A percentile compares a stretch with the other conserved stretches of the same genome.
Conservation (phyloP, 2,329 filamentous ascomycete genomes). For the Colletotrichum brevisporum region DNA sequence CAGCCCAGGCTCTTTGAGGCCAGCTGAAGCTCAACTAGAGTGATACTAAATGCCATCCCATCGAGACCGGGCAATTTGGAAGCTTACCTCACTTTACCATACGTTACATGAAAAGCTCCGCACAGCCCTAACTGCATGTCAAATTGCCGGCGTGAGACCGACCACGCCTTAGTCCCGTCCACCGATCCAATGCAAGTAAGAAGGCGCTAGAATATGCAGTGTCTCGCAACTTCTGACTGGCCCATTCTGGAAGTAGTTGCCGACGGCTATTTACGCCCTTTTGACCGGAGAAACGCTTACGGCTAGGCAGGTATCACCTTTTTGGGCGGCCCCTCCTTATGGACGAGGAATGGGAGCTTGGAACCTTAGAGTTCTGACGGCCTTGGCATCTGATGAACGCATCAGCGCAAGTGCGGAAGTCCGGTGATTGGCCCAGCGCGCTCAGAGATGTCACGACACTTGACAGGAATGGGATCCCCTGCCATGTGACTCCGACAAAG, state of each 20-base stretch:
- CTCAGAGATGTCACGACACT: constrained; percentile 8
- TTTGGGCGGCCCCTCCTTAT: too few relatives aligned
- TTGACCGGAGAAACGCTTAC: constrained; percentile 4
- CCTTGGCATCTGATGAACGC: constrained; percentile 22
- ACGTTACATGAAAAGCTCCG: too few relatives aligned
- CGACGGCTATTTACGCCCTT: constrained; percentile 13
- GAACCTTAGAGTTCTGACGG: not conserved
- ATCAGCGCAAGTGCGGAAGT: constrained; percentile 1
- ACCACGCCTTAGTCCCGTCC: too few relatives aligned
- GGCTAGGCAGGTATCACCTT: constrained; percentile 10
- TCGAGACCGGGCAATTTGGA: not conserved
- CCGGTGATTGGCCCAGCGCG: constrained; percentile 7
- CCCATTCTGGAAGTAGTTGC: constrained; percentile 8
- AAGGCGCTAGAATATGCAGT: constrained; percentile 23
- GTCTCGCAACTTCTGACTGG: constrained; percentile 7
- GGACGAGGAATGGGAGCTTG: not conserved
- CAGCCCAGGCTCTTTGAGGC: constrained; percentile 2
- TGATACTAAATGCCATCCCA: constrained; percentile 3
- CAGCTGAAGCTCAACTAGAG: not conserved
- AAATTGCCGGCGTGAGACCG: too few relatives aligned
- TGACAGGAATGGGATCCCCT: constrained; percentile 17
- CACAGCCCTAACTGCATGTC: constrained; percentile 1
- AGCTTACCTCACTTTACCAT: too few relatives aligned
- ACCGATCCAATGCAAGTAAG: not conserved
- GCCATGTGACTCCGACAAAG: constrained; percentile 21